Conservation (phyloP, 805 yeast species). For the Sporopachydermia lactativora region DNA sequence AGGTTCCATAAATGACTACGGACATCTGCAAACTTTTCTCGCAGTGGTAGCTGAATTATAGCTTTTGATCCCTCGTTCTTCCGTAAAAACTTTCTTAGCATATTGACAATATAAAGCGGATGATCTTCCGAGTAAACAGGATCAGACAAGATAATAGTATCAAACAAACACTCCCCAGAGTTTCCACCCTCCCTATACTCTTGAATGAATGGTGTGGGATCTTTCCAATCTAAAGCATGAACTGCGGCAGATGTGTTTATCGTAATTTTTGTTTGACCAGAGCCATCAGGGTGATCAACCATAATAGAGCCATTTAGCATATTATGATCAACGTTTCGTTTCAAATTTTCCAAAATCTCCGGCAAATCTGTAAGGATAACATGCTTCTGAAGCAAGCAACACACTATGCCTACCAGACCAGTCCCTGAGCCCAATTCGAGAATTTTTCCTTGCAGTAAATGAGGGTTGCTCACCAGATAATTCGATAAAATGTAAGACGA, state of each 20-base stretch:
- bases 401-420: slow-evolving; percentile 72
- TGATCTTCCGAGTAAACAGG: slow-evolving; percentile 80
- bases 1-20: slow-evolving; percentile 46
- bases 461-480: slow-evolving; percentile 14
- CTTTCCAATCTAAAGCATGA: slow-evolving; percentile 64
- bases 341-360: slow-evolving; percentile 59
- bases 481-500: slow-evolving; percentile 61
- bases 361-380: slow-evolving; percentile 62
- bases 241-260: slow-evolving; percentile 19
- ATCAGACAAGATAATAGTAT: slow-evolving; percentile 64
- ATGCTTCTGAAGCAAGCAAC: slow-evolving; percentile 36
- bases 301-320: slow-evolving; percentile 11
- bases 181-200: slow-evolving; percentile 13
- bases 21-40: slow-evolving; percentile 52
- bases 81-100: slow-evolving; percentile 36
- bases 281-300: neutral
- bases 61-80: slow-evolving; percentile 27
- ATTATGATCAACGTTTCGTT: slow-evolving; percentile 45
- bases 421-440: slow-evolving; percentile 91
- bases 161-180: slow-evolving; percentile 23
- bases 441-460: slow-evolving; percentile 7
- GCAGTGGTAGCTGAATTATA: slow-evolving; percentile 61
- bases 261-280: neutral
- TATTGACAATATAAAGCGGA: slow-evolving; percentile 55
- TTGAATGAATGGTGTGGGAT: slow-evolving; percentile 29